Conservation (phyloP, 192 early-diverging fungal genomes). For the Entomortierella parvispora region DNA sequence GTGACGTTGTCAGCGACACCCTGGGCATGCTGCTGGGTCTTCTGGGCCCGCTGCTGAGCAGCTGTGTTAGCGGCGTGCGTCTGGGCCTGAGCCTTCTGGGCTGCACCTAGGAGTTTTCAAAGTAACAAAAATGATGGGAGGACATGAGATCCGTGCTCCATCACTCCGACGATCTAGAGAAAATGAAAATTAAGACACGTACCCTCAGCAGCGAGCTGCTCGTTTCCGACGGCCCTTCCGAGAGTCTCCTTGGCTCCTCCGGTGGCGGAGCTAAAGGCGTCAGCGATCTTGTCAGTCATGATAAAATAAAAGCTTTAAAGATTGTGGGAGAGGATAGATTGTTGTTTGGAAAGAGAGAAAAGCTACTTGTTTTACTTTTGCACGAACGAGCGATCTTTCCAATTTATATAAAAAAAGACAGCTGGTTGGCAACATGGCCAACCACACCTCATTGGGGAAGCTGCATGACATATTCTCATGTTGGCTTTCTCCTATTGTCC, state of each 20-base stretch:
- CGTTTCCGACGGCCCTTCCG: constrained; percentile 26
- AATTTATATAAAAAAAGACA: too few relatives aligned
- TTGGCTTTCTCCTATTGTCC: too few relatives aligned
- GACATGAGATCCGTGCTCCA: neutral
- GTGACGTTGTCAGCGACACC: constrained; percentile 15
- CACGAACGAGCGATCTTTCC: neutral
- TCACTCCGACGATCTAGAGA: too few relatives aligned
- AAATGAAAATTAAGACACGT: too few relatives aligned
- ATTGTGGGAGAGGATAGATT: too few relatives aligned
- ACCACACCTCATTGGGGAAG: too few relatives aligned
- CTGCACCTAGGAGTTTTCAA: constrained; percentile 17
- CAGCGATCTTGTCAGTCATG: constrained; percentile 31
- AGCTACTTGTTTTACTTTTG: neutral
- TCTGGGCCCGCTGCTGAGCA: neutral
- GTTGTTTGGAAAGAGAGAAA: neutral
- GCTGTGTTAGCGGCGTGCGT: constrained; percentile 1
- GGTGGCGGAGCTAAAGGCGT: constrained; percentile 14
- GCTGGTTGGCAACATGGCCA: too few relatives aligned
- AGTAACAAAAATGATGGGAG: neutral
- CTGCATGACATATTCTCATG: too few relatives aligned
- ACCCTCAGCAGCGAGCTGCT: constrained; percentile 29
- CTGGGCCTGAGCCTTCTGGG: constrained; percentile 30
- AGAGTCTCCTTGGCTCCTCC: constrained; percentile 31
- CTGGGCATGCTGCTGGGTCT: constrained; percentile 15
- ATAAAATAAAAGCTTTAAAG: neutral